A percentile compares a stretch with the other conserved stretches of the same genome.
Conservation (phyloP, 345 rosid genomes). For the Euphorbia peplus region DNA sequence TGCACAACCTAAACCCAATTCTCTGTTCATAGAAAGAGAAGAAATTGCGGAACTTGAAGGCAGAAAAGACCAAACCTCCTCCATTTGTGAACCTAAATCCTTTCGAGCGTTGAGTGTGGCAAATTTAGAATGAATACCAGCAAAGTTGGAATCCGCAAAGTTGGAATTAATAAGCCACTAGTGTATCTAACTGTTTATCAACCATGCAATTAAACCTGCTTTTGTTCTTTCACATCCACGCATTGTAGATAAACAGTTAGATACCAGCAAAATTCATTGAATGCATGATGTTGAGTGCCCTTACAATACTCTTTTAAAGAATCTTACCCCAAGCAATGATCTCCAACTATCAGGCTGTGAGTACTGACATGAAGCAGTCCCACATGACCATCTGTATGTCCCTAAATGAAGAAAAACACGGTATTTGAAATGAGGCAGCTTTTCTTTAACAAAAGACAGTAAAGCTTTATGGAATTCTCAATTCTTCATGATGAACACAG, state of each 20-base stretch:
- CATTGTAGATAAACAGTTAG: too few relatives aligned
- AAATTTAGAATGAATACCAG: not conserved
- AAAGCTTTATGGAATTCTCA: not conserved
- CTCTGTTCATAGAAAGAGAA: not conserved
- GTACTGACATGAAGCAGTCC: conserved; percentile 65
- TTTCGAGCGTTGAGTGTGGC: not conserved
- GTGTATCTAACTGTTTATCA: not conserved
- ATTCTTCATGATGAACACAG: not conserved
- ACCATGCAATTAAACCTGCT: not conserved
- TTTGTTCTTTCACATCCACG: not conserved
- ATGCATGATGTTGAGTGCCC: conserved; percentile 1
- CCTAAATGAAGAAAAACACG: conserved; percentile 44
- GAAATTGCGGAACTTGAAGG: not conserved
- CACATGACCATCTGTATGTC: conserved; percentile 92
- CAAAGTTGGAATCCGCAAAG: not conserved
- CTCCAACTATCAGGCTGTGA: conserved; percentile 74
- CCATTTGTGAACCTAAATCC: not conserved
- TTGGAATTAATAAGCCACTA: not conserved
- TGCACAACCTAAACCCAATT: too few relatives aligned
- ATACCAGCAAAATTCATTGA: not conserved
- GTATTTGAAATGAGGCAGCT: not conserved
- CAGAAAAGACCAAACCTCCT: not conserved
- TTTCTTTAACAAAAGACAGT: not conserved
- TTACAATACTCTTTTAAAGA: not conserved
- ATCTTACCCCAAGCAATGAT: conserved; percentile 93